Evolutionary conservation across 225 moss, liverwort and hornwort species (phyloP), one percentile per base, ranked within the genome.

Genomic region (Polytrichum formosum): DNA sequence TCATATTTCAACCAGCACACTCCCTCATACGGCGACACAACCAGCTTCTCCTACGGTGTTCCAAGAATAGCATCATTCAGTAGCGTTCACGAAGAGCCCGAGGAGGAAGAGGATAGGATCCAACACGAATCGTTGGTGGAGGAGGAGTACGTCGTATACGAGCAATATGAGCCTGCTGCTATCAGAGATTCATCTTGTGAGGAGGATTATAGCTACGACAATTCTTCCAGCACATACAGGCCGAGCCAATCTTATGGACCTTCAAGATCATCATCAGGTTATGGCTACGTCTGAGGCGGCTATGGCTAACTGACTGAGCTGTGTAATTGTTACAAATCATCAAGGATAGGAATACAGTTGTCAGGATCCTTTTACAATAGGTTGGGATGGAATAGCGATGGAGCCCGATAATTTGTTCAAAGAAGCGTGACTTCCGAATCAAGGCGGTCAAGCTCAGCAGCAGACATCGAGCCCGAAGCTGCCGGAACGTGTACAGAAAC

Each of bases 31-130:
- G 77, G 72, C 13, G 67, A 62, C 25, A 72, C 53, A 17, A 55
- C 56, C 33, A 71, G 64, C 62, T 54, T 75, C 35, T 37, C 75
- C 0, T 66, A 80, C 31, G 82, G 75, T 26, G 64, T 70, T 23
- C 58, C 58, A 23, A 58, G 58, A 23, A 58, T 20, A 46, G 46
- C 46, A 23, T 58, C 58, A 58, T 21, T 58, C 21, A 58, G 20
- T 58, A 58, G 20, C 4, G 20, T 58, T 22, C 58, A 58, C 58
- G 58, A 58, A 58, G 58, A 58, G 23, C 21, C 21, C 9, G 58
- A 58, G 23, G 58, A 58, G 23, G 46, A 46, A 46, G 46, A 46
- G 13, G 46, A 46, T 46, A 46, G 13, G 46, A 46, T 46, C 46
- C 46, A 58, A 58, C n/a, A 58, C 6, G 58, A 58, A 58, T 58